Conservation (phyloP, 164 flowering plant genomes). For the Sedum album region DNA sequence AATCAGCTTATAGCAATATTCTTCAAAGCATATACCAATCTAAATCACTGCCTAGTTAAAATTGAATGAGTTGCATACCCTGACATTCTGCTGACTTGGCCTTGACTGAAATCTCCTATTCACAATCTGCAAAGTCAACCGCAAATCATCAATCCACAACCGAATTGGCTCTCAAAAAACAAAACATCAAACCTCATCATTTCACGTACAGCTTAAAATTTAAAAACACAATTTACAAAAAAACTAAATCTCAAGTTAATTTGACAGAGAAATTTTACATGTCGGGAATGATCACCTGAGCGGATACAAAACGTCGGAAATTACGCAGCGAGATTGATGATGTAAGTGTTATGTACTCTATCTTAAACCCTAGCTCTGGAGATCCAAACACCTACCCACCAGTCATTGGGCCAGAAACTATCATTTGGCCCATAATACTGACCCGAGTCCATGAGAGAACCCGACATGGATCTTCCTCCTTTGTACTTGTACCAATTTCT, state of each 20-base stretch:
- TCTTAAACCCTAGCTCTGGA: background rate
- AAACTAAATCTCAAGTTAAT: background rate
- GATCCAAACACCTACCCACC: too few species aligned
- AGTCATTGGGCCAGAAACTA: background rate
- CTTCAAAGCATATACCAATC: too few species aligned
- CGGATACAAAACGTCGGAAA: background rate
- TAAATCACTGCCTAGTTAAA: too few species aligned
- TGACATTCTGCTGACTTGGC: slow-evolving; percentile 14
- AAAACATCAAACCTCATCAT: too few species aligned
- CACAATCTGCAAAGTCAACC: background rate
- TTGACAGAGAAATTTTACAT: background rate
- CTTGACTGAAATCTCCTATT: background rate
- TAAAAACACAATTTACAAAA: background rate
- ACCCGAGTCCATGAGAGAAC: background rate
- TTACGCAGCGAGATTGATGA: background rate
- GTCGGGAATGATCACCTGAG: background rate
- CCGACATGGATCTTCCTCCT: background rate
- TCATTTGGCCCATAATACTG: background rate
- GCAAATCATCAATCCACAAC: background rate
- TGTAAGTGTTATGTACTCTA: background rate
- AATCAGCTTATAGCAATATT: too few species aligned
- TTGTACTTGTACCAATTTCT: slow-evolving; percentile 16
- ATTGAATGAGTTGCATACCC: slow-evolving; percentile 12
- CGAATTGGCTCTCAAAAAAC: background rate
- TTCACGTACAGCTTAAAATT: background rate